Base-by-base conservation (phyloP, 2,329 filamentous ascomycete species). In the Curvularia hawaiiensis region DNA sequence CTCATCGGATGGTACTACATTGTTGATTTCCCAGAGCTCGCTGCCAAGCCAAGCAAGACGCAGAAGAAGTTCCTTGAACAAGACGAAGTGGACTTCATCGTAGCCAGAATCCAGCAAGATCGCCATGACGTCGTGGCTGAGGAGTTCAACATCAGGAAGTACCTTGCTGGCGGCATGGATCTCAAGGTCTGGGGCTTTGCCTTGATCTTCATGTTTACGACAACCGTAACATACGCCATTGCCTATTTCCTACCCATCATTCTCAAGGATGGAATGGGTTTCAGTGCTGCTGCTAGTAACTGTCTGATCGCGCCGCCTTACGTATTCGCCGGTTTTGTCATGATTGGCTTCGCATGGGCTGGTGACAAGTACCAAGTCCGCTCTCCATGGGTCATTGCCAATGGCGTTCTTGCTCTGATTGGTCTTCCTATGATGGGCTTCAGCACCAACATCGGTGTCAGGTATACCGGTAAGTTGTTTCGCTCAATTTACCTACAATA, bases 341-440 rank as follows among this genome's bases (percentile, higher is more conserved):
- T 75, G 73, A 62, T 65, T 88, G 61, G 81, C 61, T 82, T 82
- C 14, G 86, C 84, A 43, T 90, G 82, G 80, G 52, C 84, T 1
- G 88, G 88, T 35, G 90, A 93, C 76, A 84, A 82, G 71, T 89
- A 85, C 71, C 84, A 79, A 56, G 54, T 88, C 30, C 86, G 90
- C 41, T 88, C 86, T 0, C 85, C 87, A n/a, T 79, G 91, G 65
- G 80, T 92, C 59, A 69, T 85, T 58, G 80, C 83, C 76, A 92
- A 92, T 77, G 83, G 85, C 73, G 20, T 88, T 3, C 76, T 91
- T 26, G 83, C 83, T 66, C 77, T 92, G 50, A 83, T 91, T 58
- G 90, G 90, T 2, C 78, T 92, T 2, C 84, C 87, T 24, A 84
- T 92, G 70, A 88, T 92, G 77, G 90, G 89, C 26, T 93, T 88